Evolutionary conservation across 495 filamentous ascomycete species (phyloP).

Genomic region (Antarctomyces pellizariae): DNA sequence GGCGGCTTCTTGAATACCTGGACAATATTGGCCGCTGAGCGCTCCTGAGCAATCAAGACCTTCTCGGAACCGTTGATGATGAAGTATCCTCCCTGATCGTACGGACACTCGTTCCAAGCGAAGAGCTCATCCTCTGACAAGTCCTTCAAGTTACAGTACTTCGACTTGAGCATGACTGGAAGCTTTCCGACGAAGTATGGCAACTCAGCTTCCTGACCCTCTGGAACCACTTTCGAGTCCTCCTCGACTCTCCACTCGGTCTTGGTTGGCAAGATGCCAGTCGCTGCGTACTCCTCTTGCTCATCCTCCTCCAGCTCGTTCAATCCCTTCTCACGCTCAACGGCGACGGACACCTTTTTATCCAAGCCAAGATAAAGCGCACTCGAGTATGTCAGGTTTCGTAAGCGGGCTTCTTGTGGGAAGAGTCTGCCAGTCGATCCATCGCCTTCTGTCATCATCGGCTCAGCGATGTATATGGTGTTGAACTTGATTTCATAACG

Average conservation of each 20-base stretch:
- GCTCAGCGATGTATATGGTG: constrained; percentile 56
- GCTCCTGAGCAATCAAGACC: constrained; percentile 92
- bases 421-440: constrained; percentile 59
- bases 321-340: constrained; percentile 42
- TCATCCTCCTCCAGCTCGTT: constrained; percentile 39
- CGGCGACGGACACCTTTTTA: constrained; percentile 55
- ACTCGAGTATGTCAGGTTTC: constrained; percentile 85
- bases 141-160: constrained; percentile 70
- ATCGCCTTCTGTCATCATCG: constrained; percentile 77
- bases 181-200: constrained; percentile 57
- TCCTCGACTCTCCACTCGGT: constrained; percentile 34
- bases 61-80: constrained; percentile 99
- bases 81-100: constrained; percentile 95
- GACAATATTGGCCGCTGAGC: constrained; percentile 91
- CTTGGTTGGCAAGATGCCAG: constrained; percentile 25
- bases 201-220: constrained; percentile 20
- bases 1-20: constrained; percentile 95
- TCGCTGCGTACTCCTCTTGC: constrained; percentile 20
- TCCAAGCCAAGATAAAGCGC: constrained; percentile 71
- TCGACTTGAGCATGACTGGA: constrained; percentile 91
- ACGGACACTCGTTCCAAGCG: constrained; percentile 80
- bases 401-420: constrained; percentile 79
- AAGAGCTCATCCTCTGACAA: constrained; percentile 63
- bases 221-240: constrained; percentile 13
- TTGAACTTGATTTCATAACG: constrained; percentile 90